phyloP scores from a whole-genome alignment of 2,329 filamentous ascomycete species.

The Aspergillus oerlinghausenensis region DNA sequence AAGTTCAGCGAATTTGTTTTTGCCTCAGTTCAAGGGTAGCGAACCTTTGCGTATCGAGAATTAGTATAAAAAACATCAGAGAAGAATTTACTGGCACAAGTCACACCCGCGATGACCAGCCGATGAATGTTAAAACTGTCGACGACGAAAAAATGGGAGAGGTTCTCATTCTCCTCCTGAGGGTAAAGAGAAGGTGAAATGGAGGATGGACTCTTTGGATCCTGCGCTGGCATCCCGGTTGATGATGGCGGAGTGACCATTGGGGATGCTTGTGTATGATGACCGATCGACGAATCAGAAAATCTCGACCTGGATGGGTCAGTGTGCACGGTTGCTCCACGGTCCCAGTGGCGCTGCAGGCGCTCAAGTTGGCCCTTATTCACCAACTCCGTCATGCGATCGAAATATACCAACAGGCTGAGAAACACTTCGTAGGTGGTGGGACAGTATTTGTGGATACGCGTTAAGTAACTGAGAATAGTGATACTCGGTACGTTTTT shows the following conservation, averaged over 20 bases:
- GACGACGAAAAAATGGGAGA: constrained; percentile 80
- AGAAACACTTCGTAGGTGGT: constrained; percentile 98
- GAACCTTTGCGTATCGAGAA: constrained; percentile 95
- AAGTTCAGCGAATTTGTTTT: not conserved
- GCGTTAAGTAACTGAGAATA: constrained; percentile 88
- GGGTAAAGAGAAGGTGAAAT: constrained; percentile 31
- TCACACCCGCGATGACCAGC: constrained; percentile 92
- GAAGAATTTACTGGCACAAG: constrained; percentile 98
- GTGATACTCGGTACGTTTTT: constrained; percentile 98
- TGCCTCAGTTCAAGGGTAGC: not conserved
- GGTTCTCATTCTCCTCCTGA: constrained; percentile 46
- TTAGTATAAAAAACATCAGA: constrained; percentile 99
- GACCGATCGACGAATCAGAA: constrained; percentile 16
- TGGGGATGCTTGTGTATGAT: constrained; percentile 19
- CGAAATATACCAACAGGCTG: constrained; percentile 93
- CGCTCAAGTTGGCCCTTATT: constrained; percentile 73
- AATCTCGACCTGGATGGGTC: constrained; percentile 16
- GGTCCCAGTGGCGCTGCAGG: constrained; percentile 33
- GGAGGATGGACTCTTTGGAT: constrained; percentile 28
- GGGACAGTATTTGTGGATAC: constrained; percentile 98
- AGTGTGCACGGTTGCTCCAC: constrained; percentile 11
- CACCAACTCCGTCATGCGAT: constrained; percentile 95
- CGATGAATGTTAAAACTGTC: constrained; percentile 99
- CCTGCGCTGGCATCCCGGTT: constrained; percentile 30
- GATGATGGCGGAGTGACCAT: constrained; percentile 37